Base-by-base conservation (phyloP, 805 yeast species). In the Starmerella floricola region DNA sequence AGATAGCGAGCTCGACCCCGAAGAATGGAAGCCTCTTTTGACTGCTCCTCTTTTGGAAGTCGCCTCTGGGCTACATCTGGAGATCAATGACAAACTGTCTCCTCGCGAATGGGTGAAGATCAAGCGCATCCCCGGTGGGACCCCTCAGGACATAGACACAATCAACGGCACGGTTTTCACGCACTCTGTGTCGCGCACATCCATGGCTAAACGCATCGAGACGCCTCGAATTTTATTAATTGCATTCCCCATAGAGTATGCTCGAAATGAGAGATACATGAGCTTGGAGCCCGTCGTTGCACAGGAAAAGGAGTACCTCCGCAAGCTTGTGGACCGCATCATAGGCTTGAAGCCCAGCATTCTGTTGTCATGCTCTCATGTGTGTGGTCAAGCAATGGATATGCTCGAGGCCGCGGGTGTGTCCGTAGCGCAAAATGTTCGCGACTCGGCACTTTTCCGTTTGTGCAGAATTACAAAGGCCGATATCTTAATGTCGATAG, bases 181-280 rank as follows among this genome's bases (percentile, higher is more conserved):
- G 0, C 85, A 86, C 50, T 74, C 78, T 15, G 65, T 87, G 34
- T 94, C 95, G 3, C 66, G 82, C 30, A 83, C 79, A 54, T 59
- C 72, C 1, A 93, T 91, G 98, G 73, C 85, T 0, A 59, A 73
- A 5, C 55, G 58, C 19, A 66, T 93, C 6, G 54, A 57, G 0
- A 68, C 73, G 38, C 97, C 99, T 0, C 72, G 77, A 41, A 80
- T 91, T 31, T 75, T 88, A 45, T 66, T 93, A 15, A 69, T 91
- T 5, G 78, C 86, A 68, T 91, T 91, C 54, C 95, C 96, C 0
- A 63, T 91, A 20, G 97, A 87, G 55, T 91, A 85, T 51, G 67
- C 77, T 45, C 76, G 79, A 46, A 76, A 74, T 31, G 85, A 80
- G 50, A 83, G 77, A 47, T 79, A 85, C 45, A 75, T 85, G 60